Conservation (phyloP, 208 protist genomes). For the Plasmodiophora brassicae region DNA sequence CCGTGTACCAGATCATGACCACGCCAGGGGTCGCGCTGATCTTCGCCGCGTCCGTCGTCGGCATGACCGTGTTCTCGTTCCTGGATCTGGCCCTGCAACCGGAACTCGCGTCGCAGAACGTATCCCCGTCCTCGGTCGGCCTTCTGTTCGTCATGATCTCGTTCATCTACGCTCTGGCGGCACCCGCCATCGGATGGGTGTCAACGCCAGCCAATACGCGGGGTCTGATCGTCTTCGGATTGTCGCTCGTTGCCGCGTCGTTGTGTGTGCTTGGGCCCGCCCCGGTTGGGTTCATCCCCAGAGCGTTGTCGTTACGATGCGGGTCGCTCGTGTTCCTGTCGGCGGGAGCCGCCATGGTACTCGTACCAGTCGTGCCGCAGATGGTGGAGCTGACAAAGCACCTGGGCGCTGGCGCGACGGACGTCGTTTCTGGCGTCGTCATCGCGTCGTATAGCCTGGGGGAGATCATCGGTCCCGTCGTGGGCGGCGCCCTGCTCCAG, state of each 20-base stretch:
- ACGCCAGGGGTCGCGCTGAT: neutral
- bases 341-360: neutral
- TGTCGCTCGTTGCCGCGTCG: neutral
- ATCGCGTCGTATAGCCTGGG: conserved; percentile 20
- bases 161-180: neutral
- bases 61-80: neutral
- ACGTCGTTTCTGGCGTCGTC: neutral
- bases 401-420: neutral
- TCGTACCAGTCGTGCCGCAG: neutral
- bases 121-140: neutral
- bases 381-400: neutral
- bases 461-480: neutral
- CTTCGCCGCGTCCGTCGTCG: neutral
- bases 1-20: neutral
- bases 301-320: neutral
- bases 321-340: neutral
- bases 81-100: neutral
- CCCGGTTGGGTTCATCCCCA: neutral
- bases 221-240: neutral
- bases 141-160: conserved; percentile 9
- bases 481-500: neutral
- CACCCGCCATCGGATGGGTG: neutral
- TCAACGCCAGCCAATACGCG: neutral
- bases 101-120: neutral
- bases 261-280: neutral